Percentiles rank a stretch among this genome's conserved stretches.
Evolutionary conservation across 208 protist genomes (phyloP).

Genomic region (Trichomonas tenax): DNA sequence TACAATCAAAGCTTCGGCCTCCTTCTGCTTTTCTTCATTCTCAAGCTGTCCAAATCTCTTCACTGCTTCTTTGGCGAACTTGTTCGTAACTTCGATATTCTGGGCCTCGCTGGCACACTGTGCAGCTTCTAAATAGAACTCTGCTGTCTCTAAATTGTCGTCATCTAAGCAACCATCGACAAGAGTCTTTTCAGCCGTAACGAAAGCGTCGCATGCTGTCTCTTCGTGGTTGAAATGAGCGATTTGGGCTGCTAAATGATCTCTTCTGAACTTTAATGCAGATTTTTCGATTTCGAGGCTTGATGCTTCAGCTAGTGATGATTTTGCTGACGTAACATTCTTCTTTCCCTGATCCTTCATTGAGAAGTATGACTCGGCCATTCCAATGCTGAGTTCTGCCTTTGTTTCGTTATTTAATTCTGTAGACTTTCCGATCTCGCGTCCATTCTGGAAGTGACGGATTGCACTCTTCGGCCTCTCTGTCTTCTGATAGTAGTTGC

Average conservation of each 20-base stretch:
- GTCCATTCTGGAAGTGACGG: not conserved
- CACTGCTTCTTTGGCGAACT: not conserved
- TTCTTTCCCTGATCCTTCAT: not conserved
- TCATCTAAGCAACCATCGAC: not conserved
- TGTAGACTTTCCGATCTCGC: not conserved
- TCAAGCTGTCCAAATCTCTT: not conserved
- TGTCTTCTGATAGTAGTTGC: not conserved
- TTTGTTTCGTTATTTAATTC: not conserved
- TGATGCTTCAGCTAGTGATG: not conserved
- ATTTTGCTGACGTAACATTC: not conserved
- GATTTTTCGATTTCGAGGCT: not conserved
- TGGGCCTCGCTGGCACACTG: not conserved
- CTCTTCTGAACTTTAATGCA: not conserved
- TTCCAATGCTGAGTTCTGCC: not conserved
- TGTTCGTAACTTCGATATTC: not conserved
- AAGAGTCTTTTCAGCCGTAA: not conserved
- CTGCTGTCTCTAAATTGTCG: not conserved
- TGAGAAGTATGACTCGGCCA: not conserved
- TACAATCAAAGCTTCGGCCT: not conserved
- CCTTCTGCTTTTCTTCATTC: not conserved
- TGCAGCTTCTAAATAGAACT: not conserved
- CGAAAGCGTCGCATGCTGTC: not conserved
- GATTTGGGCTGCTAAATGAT: not conserved
- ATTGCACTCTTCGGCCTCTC: not conserved
- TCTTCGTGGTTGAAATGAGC: not conserved